Percentiles rank a stretch among this genome's conserved stretches.
Evolutionary conservation across 805 yeast species (phyloP).

Genomic region (Candida quercuum): DNA sequence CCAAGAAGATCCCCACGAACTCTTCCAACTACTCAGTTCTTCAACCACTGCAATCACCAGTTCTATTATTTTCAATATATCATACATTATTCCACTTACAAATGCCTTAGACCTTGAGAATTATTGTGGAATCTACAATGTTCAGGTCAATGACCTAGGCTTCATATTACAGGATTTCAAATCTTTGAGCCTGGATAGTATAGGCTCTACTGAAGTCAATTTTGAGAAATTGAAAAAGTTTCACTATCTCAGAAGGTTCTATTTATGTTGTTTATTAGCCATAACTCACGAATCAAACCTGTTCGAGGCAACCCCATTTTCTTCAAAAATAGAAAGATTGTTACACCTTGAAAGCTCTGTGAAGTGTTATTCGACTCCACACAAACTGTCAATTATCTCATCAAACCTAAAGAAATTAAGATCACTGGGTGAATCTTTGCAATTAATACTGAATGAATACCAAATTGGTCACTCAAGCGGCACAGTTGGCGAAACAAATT

Average conservation of each 20-base stretch:
- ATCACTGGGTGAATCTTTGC: not conserved
- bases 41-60: constrained; percentile 30
- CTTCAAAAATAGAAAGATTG: constrained; percentile 5
- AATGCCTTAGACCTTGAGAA: constrained; percentile 31
- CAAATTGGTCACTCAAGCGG: not conserved
- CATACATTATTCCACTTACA: constrained; percentile 24
- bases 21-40: constrained; percentile 22
- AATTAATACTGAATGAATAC: not conserved
- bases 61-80: constrained; percentile 23
- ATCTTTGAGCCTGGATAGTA: constrained; percentile 6
- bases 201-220: constrained; percentile 19
- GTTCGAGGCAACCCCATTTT: constrained; percentile 16
- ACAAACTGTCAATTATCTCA: not conserved
- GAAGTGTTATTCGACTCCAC: not conserved
- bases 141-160: constrained; percentile 26
- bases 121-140: constrained; percentile 39
- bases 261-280: constrained; percentile 38
- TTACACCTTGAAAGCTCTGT: constrained; percentile 2
- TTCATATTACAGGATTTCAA: constrained; percentile 9
- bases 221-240: constrained; percentile 28
- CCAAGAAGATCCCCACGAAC: constrained; percentile 1
- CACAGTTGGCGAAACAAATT: not conserved
- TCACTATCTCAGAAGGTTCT: constrained; percentile 35
- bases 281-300: constrained; percentile 16
- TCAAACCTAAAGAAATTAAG: not conserved